Conservation (phyloP, 2,329 filamentous ascomycete species). For the Aspergillus puulaauensis region DNA sequence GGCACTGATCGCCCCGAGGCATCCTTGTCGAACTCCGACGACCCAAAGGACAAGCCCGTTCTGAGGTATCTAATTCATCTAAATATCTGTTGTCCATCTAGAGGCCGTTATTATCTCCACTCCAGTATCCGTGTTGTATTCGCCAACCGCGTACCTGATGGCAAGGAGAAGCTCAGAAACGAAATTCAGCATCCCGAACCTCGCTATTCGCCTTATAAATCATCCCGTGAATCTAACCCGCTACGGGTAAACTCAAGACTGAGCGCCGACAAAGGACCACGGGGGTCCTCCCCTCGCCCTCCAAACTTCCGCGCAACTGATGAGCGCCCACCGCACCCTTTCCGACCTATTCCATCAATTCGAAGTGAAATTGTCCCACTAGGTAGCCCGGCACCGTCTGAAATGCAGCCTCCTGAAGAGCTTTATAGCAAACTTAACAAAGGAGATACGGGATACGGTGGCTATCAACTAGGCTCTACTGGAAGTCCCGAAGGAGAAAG, state of each 20-base stretch:
- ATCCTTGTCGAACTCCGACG: constrained; percentile 46
- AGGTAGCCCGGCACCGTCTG: constrained; percentile 18
- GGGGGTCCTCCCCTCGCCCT: constrained; percentile 39
- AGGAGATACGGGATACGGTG: constrained; percentile 64
- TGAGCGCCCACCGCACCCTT: constrained; percentile 16
- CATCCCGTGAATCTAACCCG: constrained; percentile 47
- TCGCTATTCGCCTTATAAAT: constrained; percentile 80
- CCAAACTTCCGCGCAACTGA: neutral
- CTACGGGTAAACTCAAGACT: constrained; percentile 50
- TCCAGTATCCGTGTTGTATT: constrained; percentile 93
- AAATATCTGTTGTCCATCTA: constrained; percentile 84
- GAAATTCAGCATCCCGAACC: constrained; percentile 89
- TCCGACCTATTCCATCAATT: constrained; percentile 19
- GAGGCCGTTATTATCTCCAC: constrained; percentile 84
- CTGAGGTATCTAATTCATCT: constrained; percentile 89
- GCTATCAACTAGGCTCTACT: constrained; percentile 50
- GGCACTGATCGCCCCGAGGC: constrained; percentile 57
- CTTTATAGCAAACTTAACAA: constrained; percentile 68
- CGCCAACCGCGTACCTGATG: constrained; percentile 92
- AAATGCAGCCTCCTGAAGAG: constrained; percentile 35
- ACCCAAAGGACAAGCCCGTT: constrained; percentile 59
- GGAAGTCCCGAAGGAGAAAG: constrained; percentile 58
- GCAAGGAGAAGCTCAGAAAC: constrained; percentile 86
- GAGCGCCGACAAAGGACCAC: constrained; percentile 60
- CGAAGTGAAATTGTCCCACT: constrained; percentile 22